Conservation (phyloP, 2,329 filamentous ascomycete genomes). For the Alternaria postmessia region DNA sequence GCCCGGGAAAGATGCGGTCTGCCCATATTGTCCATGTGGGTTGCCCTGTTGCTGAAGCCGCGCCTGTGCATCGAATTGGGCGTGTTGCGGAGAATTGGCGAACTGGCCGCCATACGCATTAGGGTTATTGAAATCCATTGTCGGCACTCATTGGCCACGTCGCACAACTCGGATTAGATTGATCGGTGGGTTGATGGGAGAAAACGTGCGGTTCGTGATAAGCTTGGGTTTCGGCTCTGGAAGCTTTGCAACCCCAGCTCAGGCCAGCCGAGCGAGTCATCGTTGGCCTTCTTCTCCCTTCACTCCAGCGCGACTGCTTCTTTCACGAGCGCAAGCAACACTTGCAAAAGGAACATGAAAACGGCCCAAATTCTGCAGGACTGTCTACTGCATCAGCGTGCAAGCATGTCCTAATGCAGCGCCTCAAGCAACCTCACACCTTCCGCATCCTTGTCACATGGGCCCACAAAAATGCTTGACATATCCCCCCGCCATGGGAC, state of each 20-base stretch:
- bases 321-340: conserved; percentile 1
- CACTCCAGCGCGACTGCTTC: background rate
- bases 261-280: conserved; percentile 21
- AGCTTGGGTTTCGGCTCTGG: conserved; percentile 25
- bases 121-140: conserved; percentile 52
- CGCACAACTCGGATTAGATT: conserved; percentile 51
- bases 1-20: conserved; percentile 38
- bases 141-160: conserved; percentile 49
- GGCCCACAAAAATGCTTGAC: conserved; percentile 27
- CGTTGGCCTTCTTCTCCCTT: conserved; percentile 1
- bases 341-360: background rate
- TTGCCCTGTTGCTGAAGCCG: conserved; percentile 45
- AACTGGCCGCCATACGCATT: conserved; percentile 47
- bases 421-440: conserved; percentile 22
- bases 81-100: conserved; percentile 45
- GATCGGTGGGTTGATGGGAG: conserved; percentile 39
- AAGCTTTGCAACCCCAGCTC: conserved; percentile 11
- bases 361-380: background rate
- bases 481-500: conserved; percentile 21
- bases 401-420: conserved; percentile 20
- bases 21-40: conserved; percentile 45
- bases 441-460: conserved; percentile 24
- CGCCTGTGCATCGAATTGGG: conserved; percentile 45
- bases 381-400: conserved; percentile 2
- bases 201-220: conserved; percentile 46